phyloP scores from a whole-genome alignment of 2,329 filamentous ascomycete species.

The Sclerotinia sclerotiorum region DNA sequence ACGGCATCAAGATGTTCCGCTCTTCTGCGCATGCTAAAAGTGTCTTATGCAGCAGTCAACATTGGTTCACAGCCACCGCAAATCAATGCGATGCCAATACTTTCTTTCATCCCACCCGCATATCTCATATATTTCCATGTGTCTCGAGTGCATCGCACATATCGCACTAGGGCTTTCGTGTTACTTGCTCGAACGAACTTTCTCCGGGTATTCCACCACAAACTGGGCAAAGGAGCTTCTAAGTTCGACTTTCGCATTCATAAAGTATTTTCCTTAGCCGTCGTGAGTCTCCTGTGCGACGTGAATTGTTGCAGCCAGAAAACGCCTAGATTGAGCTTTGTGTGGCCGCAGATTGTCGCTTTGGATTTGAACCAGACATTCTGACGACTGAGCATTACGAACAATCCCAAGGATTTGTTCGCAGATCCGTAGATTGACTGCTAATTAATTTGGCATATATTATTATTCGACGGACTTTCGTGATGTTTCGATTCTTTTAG shows the following conservation, averaged over 20 bases:
- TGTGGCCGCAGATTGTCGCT: neutral
- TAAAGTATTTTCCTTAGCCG: neutral
- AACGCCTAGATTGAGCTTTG: neutral
- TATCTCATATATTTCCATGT: neutral
- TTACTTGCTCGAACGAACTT: neutral
- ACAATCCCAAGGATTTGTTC: neutral
- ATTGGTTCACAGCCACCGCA: neutral
- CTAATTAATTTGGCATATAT: neutral
- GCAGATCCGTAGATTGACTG: neutral
- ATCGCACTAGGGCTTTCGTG: neutral
- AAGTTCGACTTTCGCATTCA: neutral
- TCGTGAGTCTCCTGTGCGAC: neutral
- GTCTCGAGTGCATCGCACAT: neutral
- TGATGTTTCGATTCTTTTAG: neutral
- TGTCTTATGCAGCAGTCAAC: neutral
- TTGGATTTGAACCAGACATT: no score
- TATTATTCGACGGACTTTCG: neutral
- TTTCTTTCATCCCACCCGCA: neutral
- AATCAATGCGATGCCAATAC: neutral
- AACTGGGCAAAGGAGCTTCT: neutral
- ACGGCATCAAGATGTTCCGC: neutral
- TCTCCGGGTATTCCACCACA: neutral
- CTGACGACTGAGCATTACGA: neutral
- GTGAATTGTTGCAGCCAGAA: neutral
- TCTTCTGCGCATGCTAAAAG: no score